Conservation (phyloP, 192 early-diverging fungal genomes). For the Bifiguratus adelaidae region DNA sequence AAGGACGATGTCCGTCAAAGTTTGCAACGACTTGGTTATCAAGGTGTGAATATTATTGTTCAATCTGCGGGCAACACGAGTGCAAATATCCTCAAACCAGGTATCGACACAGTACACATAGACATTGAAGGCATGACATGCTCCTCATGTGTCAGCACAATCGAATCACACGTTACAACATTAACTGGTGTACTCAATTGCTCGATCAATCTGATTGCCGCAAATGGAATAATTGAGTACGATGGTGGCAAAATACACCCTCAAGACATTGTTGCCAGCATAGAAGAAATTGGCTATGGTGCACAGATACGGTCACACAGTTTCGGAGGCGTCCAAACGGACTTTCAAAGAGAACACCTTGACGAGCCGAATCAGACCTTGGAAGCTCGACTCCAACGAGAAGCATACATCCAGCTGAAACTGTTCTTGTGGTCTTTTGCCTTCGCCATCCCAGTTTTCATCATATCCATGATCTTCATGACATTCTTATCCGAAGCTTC, state of each 20-base stretch:
- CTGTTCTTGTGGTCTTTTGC: slow-evolving; percentile 52
- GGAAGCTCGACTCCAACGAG: slow-evolving; percentile 52
- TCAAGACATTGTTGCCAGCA: slow-evolving; percentile 67
- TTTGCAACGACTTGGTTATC: neutral
- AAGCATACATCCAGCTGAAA: slow-evolving; percentile 71
- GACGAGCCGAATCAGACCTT: slow-evolving; percentile 83
- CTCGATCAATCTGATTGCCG: slow-evolving; percentile 67
- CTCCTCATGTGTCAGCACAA: slow-evolving; percentile 67
- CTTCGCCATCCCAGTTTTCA: slow-evolving; percentile 75
- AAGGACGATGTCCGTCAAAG: neutral
- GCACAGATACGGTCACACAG: slow-evolving; percentile 7
- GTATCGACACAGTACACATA: neutral
- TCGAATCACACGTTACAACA: slow-evolving; percentile 32
- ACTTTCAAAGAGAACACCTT: no score
- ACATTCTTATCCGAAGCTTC: slow-evolving; percentile 42
- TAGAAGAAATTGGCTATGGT: slow-evolving; percentile 66
- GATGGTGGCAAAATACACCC: slow-evolving; percentile 51
- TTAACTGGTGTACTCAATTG: slow-evolving; percentile 38
- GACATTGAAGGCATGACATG: slow-evolving; percentile 67
- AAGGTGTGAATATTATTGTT: neutral
- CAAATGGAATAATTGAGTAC: slow-evolving; percentile 65
- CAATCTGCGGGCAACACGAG: neutral
- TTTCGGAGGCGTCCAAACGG: no score
- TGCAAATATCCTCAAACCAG: neutral
- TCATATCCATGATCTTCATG: slow-evolving; percentile 68